These are phyloP conservation scores for Elsinoe necatrix DNA, from an alignment of 2,329 filamentous ascomycete genomes.

Conservation along the genomic window DNA sequence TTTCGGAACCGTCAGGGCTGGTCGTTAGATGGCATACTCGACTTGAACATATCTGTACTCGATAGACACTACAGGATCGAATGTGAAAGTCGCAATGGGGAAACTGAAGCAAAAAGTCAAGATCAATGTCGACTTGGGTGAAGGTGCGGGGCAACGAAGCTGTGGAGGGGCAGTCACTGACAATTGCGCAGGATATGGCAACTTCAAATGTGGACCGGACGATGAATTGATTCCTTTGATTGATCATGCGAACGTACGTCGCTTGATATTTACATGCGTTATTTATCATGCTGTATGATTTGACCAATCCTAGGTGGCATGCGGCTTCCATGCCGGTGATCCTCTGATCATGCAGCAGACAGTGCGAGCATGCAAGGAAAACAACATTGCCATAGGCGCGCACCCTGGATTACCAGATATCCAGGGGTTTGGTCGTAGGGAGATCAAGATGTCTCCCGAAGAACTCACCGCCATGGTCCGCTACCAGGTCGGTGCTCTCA, in stretches of 20 bases:
- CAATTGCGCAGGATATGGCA: conserved; percentile 33
- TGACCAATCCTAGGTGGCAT: background rate
- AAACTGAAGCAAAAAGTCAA: conserved; percentile 45
- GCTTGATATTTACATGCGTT: conserved; percentile 8
- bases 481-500: conserved; percentile 57
- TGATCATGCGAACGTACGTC: conserved; percentile 50
- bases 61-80: background rate
- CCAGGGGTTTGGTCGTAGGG: conserved; percentile 55
- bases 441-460: conserved; percentile 50
- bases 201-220: conserved; percentile 47
- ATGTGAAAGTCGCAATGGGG: conserved; percentile 31
- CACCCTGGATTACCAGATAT: conserved; percentile 59
- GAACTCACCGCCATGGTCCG: conserved; percentile 50
- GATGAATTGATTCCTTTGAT: conserved; percentile 53
- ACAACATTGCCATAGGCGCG: conserved; percentile 51
- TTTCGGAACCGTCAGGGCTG: background rate
- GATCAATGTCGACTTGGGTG: conserved; percentile 48
- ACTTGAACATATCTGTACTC: background rate
- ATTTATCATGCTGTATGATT: conserved; percentile 47
- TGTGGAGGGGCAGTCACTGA: background rate
- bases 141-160: conserved; percentile 27
- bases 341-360: conserved; percentile 57
- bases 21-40: background rate
- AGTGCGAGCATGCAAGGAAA: conserved; percentile 48
- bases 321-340: conserved; percentile 40